Conservation (phyloP, 345 rosid species). For the Salix exigua region DNA sequence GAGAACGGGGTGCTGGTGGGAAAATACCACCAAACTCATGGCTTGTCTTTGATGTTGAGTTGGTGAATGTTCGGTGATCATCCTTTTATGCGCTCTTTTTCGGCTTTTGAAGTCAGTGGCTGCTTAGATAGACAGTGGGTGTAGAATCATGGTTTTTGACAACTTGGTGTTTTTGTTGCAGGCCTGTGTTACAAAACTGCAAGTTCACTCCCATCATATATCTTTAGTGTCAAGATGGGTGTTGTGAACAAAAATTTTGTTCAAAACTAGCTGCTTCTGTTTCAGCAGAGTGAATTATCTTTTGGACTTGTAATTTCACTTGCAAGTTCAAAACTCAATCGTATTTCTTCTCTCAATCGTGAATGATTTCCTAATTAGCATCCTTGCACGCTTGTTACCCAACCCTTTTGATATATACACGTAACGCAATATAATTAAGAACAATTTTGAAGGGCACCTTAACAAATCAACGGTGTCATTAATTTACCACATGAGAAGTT, state of each 20-base stretch:
- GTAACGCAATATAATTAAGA: too few relatives aligned
- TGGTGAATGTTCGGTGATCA: conserved; percentile 49
- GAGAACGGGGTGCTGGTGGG: conserved; percentile 37
- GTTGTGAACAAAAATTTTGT: conserved; percentile 3
- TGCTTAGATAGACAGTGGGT: neutral
- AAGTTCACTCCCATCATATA: neutral
- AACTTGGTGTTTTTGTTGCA: neutral
- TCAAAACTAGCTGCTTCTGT: neutral
- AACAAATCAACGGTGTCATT: too few relatives aligned
- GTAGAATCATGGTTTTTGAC: neutral
- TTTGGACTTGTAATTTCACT: neutral
- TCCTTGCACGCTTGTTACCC: too few relatives aligned
- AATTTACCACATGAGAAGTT: too few relatives aligned
- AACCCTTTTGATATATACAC: too few relatives aligned
- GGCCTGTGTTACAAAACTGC: neutral
- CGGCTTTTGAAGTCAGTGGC: neutral
- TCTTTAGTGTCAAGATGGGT: neutral
- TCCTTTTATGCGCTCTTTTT: neutral
- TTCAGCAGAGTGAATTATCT: neutral
- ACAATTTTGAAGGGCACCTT: too few relatives aligned
- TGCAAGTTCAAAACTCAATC: too few relatives aligned
- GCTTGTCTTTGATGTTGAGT: conserved; percentile 69
- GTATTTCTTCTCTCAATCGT: too few relatives aligned
- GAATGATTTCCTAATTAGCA: too few relatives aligned
- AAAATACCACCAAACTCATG: conserved; percentile 66